phyloP scores from a whole-genome alignment of 176 grass and related monocot species.

The Chloris gayana region DNA sequence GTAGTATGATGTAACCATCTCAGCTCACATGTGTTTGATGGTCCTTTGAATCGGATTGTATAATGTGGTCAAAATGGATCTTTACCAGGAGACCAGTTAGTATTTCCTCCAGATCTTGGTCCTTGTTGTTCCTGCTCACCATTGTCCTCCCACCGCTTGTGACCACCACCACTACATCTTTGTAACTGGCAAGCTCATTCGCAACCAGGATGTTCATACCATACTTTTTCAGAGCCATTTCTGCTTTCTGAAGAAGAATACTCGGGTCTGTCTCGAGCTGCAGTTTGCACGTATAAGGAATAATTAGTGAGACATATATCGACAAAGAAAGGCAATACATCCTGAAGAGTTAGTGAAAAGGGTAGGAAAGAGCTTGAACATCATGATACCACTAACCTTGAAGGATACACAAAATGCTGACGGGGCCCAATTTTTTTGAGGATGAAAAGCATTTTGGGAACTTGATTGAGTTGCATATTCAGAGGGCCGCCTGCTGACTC shows the following conservation, averaged over 20 bases:
- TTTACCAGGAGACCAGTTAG: constrained; percentile 34
- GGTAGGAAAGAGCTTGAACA: neutral
- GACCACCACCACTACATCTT: constrained; percentile 55
- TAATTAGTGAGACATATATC: neutral
- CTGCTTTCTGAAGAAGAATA: constrained; percentile 74
- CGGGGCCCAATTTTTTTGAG: constrained; percentile 74
- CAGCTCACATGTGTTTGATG: neutral
- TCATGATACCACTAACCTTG: constrained; percentile 56
- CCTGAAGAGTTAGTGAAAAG: neutral
- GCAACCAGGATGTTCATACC: constrained; percentile 74
- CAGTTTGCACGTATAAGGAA: constrained; percentile 10
- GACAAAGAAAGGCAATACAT: neutral
- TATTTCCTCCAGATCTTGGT: constrained; percentile 54
- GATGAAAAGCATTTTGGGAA: constrained; percentile 89
- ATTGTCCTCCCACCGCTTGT: constrained; percentile 44
- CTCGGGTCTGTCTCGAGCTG: constrained; percentile 85
- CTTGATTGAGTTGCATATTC: constrained; percentile 88
- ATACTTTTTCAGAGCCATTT: constrained; percentile 67
- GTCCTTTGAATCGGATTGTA: neutral
- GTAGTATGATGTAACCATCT: neutral
- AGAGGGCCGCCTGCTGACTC: constrained; percentile 80
- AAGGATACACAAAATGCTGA: constrained; percentile 92
- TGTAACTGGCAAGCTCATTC: constrained; percentile 64
- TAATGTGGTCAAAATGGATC: constrained; percentile 42
- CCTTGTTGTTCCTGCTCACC: constrained; percentile 40